These are phyloP conservation scores for Solioccasus polychromus DNA, from an alignment of 768 basidiomycete species.

Conservation along the genomic window DNA sequence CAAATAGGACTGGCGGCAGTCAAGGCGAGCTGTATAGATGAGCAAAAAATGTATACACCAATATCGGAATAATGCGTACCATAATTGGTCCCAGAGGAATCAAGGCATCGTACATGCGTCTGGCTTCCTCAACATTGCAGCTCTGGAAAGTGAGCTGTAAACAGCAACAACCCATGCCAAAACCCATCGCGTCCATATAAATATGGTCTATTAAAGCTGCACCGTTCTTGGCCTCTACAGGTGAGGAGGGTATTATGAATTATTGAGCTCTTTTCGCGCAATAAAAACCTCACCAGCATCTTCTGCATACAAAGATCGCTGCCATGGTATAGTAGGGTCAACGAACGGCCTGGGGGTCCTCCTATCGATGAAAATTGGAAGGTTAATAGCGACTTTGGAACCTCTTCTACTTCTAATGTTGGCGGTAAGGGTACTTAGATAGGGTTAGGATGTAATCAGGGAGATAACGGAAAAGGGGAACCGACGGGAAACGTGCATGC, in stretches of 20 bases:
- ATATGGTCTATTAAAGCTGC: conserved; percentile 89
- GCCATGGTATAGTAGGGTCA: conserved; percentile 89
- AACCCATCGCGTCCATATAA: conserved; percentile 99
- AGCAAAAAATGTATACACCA: not conserved
- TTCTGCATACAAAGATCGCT: conserved; percentile 78
- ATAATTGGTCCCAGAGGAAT: conserved; percentile 94
- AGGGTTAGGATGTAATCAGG: conserved; percentile 9
- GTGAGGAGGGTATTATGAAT: conserved; percentile 4
- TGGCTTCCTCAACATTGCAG: conserved; percentile 88
- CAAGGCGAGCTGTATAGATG: conserved; percentile 73
- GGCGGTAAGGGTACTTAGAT: conserved; percentile 85
- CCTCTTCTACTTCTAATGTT: conserved; percentile 90
- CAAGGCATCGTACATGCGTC: conserved; percentile 93
- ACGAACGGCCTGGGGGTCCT: conserved; percentile 88
- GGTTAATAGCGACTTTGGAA: conserved; percentile 92
- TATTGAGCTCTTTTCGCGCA: conserved; percentile 3
- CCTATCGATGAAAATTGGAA: conserved; percentile 87
- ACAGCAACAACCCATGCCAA: conserved; percentile 99
- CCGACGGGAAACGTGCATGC: conserved; percentile 96
- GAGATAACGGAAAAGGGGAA: conserved; percentile 22
- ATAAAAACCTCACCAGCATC: conserved; percentile 60
- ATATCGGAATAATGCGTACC: conserved; percentile 43
- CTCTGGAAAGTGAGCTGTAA: conserved; percentile 97
- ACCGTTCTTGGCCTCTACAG: conserved; percentile 80
- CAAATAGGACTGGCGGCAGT: conserved; percentile 94